Conservation (phyloP, 768 basidiomycete genomes). For the Auriscalpium microsporum region DNA sequence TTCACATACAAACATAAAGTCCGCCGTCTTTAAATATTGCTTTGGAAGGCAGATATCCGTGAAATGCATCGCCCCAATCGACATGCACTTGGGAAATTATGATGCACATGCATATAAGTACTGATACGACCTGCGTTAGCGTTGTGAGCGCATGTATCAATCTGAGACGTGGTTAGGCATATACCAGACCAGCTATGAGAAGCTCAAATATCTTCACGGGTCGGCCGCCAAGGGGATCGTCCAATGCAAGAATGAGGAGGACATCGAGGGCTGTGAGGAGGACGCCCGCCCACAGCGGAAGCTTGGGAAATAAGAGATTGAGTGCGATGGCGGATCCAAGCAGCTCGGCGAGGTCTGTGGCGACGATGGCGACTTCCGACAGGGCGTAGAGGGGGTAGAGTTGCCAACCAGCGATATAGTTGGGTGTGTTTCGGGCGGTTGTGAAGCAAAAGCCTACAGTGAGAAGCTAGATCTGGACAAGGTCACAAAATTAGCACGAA, state of each 20-base stretch:
- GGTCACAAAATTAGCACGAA: neutral
- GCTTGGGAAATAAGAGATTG: slow-evolving; percentile 39
- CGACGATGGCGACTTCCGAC: slow-evolving; percentile 45
- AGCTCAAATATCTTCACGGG: slow-evolving; percentile 66
- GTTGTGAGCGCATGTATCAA: neutral
- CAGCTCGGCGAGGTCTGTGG: slow-evolving; percentile 53
- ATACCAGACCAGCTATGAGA: slow-evolving; percentile 32
- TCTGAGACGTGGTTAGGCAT: neutral
- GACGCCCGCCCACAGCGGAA: slow-evolving; percentile 42
- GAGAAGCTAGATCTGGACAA: slow-evolving; percentile 35
- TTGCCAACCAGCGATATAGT: slow-evolving; percentile 31
- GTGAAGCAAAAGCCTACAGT: slow-evolving; percentile 40
- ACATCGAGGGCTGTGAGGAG: slow-evolving; percentile 43
- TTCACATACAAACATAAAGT: slow-evolving; percentile 10
- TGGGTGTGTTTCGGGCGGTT: slow-evolving; percentile 32
- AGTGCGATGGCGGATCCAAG: slow-evolving; percentile 55
- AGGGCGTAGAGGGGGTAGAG: slow-evolving; percentile 40
- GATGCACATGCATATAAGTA: slow-evolving; percentile 15
- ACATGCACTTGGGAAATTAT: slow-evolving; percentile 13
- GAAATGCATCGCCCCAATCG: slow-evolving; percentile 7
- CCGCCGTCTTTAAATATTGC: slow-evolving; percentile 8
- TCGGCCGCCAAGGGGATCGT: slow-evolving; percentile 48
- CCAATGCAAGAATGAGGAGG: slow-evolving; percentile 53
- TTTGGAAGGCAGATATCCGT: slow-evolving; percentile 12
- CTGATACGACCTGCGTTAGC: slow-evolving; percentile 7